Conservation (phyloP, 768 basidiomycete species). For the Leccinum incarnatum region DNA sequence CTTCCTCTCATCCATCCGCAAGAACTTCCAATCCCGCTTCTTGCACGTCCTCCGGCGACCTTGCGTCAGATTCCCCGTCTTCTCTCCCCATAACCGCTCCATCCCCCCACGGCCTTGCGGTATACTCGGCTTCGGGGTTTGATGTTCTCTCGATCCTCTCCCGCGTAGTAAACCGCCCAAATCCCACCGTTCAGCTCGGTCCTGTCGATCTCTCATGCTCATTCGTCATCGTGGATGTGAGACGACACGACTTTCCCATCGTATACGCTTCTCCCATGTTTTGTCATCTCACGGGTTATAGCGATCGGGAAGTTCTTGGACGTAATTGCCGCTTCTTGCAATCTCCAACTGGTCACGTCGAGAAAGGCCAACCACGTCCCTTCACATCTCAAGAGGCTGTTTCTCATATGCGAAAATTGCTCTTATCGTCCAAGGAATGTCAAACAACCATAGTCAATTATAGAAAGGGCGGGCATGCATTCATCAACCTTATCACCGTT, state of each 20-base stretch:
- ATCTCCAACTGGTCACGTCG: constrained; percentile 60
- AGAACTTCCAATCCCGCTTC: constrained; percentile 6
- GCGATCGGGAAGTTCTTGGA: constrained; percentile 74
- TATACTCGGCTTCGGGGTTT: constrained; percentile 91
- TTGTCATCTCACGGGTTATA: constrained; percentile 71
- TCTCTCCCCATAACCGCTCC: constrained; percentile 23
- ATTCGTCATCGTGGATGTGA: constrained; percentile 88
- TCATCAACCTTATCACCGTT: constrained; percentile 90
- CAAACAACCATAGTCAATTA: constrained; percentile 89
- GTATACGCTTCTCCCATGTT: constrained; percentile 91
- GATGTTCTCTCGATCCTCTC: constrained; percentile 83
- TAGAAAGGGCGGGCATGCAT: constrained; percentile 76
- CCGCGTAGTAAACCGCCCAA: constrained; percentile 68
- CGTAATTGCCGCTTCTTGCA: constrained; percentile 91
- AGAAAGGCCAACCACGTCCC: constrained; percentile 52
- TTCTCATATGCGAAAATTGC: constrained; percentile 60
- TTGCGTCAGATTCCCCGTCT: background rate
- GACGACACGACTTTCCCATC: constrained; percentile 79
- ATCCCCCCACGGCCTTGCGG: constrained; percentile 42
- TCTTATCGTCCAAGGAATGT: constrained; percentile 79
- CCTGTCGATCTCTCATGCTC: constrained; percentile 90
- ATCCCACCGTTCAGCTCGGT: constrained; percentile 76
- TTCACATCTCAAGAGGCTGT: constrained; percentile 66
- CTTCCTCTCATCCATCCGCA: background rate
- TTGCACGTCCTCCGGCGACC: constrained; percentile 4